Evolutionary conservation across 176 grass and related monocot species (phyloP), one percentile per base, ranked within the genome.

Genomic region (Avena sativa): DNA sequence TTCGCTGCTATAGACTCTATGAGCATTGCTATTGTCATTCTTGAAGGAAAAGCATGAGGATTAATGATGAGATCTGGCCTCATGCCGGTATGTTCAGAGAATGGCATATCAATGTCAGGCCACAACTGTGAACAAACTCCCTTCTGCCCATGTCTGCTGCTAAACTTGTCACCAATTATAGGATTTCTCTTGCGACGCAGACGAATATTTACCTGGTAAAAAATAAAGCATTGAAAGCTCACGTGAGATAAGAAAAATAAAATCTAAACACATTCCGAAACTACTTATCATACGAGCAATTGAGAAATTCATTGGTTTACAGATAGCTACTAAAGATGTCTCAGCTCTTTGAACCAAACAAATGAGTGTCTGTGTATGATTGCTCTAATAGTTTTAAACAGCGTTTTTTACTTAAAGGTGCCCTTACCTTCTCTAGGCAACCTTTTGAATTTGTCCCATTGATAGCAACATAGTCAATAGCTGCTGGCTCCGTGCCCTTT

Each of bases 1-100:
- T 98, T 98, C 11, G 96, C 96, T 63, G 93, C 96, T 83, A 98
- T 86, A 44, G 96, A 98, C 87, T 98, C 96, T 40, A 98, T 86
- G 85, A 98, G 96, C 96, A 98, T 98, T 86, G 91, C 96, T 74
- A 98, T 98, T 28, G 96, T 98, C 96, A 98, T 98, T 94, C 96
- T 88, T 79, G 96, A 98, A 69, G 96, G 96, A 91, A 98, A 98
- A 48, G 96, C 96, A 87, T 98, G 96, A 78, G 96, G 96, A 66
- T 98, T 98, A 43, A 98, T 98, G 47, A 98, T 98, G 47, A 95
- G 87, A 91, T 95, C 96, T 36, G 96, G 96, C 73, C 96, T 90
- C 90, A 95, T 98, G 79, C 96, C 96, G 52, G 96, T 98, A 89
- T 89, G 89, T 72, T 90, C 93, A 88, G 93, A 95, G 91, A 98